Evolutionary conservation across 1,284 basidiomycete species (phyloP).

Genomic region (Ustilago lituana): DNA sequence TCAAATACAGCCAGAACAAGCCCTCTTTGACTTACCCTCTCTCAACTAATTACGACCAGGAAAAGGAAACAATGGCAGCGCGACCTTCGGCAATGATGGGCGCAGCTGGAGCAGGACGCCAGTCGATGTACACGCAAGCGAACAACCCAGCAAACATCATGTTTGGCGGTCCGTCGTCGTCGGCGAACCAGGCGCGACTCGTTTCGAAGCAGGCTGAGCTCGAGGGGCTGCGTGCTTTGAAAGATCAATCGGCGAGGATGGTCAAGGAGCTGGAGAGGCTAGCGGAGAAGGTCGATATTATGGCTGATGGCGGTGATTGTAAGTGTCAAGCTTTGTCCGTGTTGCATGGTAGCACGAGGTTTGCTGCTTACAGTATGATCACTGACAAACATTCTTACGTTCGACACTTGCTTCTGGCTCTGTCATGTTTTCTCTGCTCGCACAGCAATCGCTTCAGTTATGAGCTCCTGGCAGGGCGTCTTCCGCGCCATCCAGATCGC

Average conservation of each 20-base stretch:
- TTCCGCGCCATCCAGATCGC: constrained; percentile 65
- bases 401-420: no score
- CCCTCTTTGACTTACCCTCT: no score
- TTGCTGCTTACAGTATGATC: neutral
- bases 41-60: no score
- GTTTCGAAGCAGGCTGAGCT: constrained; percentile 62
- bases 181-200: constrained; percentile 47
- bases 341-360: neutral
- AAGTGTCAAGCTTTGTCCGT: constrained; percentile 8
- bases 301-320: constrained; percentile 61
- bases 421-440: neutral
- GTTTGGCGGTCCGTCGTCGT: constrained; percentile 43
- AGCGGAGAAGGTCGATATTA: constrained; percentile 57
- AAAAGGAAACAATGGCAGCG: constrained; percentile 24
- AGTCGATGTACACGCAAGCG: constrained; percentile 43
- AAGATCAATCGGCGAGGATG: constrained; percentile 58
- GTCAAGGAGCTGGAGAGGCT: constrained; percentile 58
- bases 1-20: no score
- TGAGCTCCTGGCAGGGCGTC: constrained; percentile 63
- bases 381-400: constrained; percentile 3
- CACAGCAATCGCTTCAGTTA: constrained; percentile 61
- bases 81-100: constrained; percentile 31
- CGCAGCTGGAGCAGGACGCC: constrained; percentile 21
- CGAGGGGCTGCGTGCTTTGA: constrained; percentile 57
- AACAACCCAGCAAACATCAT: constrained; percentile 27